Evolutionary conservation across 768 basidiomycete genomes (phyloP).

Genomic region (Tricholoma saponaceum): DNA sequence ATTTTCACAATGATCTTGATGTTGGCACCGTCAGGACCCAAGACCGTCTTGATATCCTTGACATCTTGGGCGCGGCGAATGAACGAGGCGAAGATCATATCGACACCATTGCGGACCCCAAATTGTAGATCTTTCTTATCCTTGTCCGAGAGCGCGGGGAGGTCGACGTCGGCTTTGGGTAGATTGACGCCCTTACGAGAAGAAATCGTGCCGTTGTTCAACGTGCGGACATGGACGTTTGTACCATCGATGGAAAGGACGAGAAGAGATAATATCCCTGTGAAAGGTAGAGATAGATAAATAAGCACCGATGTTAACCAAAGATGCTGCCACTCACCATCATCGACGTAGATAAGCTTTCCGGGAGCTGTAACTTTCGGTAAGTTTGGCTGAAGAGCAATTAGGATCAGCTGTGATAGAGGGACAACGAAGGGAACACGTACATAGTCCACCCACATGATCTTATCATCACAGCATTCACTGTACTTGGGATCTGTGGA

Average conservation of each 20-base stretch:
- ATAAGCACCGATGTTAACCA: neutral
- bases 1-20: conserved; percentile 99
- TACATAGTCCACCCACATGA: conserved; percentile 93
- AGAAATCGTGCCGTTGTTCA: conserved; percentile 91
- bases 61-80: conserved; percentile 96
- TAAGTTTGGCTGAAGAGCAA: conserved; percentile 64
- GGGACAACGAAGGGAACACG: conserved; percentile 25
- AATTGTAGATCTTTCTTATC: conserved; percentile 94
- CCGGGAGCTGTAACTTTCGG: conserved; percentile 96
- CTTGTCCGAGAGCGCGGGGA: conserved; percentile 96
- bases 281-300: neutral
- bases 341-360: conserved; percentile 96
- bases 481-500: conserved; percentile 80
- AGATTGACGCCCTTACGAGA: conserved; percentile 99
- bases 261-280: conserved; percentile 87
- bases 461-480: conserved; percentile 76
- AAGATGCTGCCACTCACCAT: conserved; percentile 48
- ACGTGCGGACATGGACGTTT: conserved; percentile 76
- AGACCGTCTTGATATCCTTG: conserved; percentile 85
- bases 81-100: conserved; percentile 99
- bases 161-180: conserved; percentile 95
- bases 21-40: conserved; percentile 90
- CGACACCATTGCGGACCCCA: conserved; percentile 96
- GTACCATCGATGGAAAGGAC: conserved; percentile 84
- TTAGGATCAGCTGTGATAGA: neutral